Conservation (phyloP, 148 eudicot genomes). For the Arctostaphylos glauca region DNA sequence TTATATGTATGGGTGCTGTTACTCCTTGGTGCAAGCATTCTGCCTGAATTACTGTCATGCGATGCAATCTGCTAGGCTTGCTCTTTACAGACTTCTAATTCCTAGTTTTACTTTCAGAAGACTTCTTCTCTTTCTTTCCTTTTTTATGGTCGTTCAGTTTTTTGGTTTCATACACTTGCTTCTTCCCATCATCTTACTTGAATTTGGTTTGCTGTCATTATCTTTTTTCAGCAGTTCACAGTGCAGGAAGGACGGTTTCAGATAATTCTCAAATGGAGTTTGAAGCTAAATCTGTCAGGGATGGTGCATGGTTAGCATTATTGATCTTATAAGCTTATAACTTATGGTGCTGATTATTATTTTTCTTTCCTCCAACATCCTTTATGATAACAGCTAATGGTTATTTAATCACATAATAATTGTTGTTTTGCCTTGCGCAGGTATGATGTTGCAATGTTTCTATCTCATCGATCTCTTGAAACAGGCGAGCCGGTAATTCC, state of each 20-base stretch:
- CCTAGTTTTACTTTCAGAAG: not conserved
- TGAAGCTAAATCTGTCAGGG: slow-evolving; percentile 98
- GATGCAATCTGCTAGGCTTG: not conserved
- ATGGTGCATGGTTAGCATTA: slow-evolving; percentile 91
- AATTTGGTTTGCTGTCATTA: not conserved
- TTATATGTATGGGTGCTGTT: not conserved
- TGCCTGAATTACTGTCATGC: not conserved
- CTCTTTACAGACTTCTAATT: not conserved
- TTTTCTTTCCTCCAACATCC: not conserved
- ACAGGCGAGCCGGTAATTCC: slow-evolving; percentile 72
- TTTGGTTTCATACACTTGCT: not conserved
- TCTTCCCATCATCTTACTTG: slow-evolving; percentile 5
- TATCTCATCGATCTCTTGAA: slow-evolving; percentile 70
- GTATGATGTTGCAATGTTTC: slow-evolving; percentile 85
- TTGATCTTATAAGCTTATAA: not conserved
- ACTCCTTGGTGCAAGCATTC: not conserved
- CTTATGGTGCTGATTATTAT: slow-evolving; percentile 4
- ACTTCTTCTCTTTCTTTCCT: not conserved
- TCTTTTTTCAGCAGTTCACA: slow-evolving; percentile 34
- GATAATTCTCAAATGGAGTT: slow-evolving; percentile 84
- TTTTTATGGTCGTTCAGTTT: not conserved
- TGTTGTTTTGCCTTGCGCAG: slow-evolving; percentile 32
- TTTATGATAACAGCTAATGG: not conserved
- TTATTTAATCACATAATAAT: slow-evolving; percentile 11
- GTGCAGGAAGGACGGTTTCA: slow-evolving; percentile 43